These are phyloP conservation scores for Collybiopsis confluens DNA, from an alignment of 768 basidiomycete genomes.

Conservation along the genomic window DNA sequence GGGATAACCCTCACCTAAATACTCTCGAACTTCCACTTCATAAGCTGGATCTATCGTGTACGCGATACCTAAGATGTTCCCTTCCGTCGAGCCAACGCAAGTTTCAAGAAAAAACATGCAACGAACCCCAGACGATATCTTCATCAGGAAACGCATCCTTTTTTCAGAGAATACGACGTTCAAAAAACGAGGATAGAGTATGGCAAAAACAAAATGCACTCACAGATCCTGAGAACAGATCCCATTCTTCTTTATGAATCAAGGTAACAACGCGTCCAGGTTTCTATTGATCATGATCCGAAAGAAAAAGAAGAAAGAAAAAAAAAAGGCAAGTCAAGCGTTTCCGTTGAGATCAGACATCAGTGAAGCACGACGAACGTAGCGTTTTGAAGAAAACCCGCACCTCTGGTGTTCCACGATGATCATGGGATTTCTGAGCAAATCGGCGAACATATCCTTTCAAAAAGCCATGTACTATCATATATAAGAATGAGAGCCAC, in stretches of 20 bases:
- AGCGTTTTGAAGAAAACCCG: not conserved
- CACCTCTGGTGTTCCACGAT: slow-evolving; percentile 86
- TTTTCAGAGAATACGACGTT: not conserved
- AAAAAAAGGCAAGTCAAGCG: too few relatives aligned
- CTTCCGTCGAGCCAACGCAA: not conserved
- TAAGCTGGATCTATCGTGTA: slow-evolving; percentile 82
- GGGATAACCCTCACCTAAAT: slow-evolving; percentile 56
- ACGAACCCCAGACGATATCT: slow-evolving; percentile 79
- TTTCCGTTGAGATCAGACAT: too few relatives aligned
- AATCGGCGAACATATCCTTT: slow-evolving; percentile 90
- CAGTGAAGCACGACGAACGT: too few relatives aligned
- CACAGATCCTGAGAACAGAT: slow-evolving; percentile 63
- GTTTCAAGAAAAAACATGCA: too few relatives aligned
- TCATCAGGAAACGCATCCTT: slow-evolving; percentile 70
- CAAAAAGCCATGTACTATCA: slow-evolving; percentile 70
- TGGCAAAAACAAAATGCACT: slow-evolving; percentile 4
- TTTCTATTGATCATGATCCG: slow-evolving; percentile 35
- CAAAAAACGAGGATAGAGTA: not conserved
- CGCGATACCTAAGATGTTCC: slow-evolving; percentile 56
- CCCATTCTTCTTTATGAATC: slow-evolving; percentile 87
- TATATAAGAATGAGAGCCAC: not conserved
- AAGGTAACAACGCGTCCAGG: slow-evolving; percentile 91
- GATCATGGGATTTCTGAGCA: slow-evolving; percentile 89
- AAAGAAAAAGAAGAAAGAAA: not conserved
- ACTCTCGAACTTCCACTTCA: slow-evolving; percentile 73